Percentiles rank a stretch among this genome's conserved stretches.
phyloP scores from a whole-genome alignment of 371 early-diverging fungal genomes.

The Mucor ambiguus region DNA sequence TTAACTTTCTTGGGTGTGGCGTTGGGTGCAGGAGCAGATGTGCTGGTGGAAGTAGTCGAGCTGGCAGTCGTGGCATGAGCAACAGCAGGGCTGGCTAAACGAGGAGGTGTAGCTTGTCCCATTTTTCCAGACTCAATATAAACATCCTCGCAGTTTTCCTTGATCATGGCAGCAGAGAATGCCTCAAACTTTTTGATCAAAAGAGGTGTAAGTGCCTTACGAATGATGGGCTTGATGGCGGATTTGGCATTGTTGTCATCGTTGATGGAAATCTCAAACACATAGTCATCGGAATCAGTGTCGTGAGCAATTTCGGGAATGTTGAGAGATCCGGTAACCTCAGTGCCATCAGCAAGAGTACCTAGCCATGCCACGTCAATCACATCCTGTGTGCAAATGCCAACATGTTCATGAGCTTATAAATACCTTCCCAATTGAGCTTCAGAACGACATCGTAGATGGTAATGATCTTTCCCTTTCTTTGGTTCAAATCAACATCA shows the following conservation, averaged over 20 bases:
- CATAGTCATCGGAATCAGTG: slow-evolving; percentile 79
- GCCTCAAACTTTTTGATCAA: slow-evolving; percentile 64
- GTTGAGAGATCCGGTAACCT: slow-evolving; percentile 74
- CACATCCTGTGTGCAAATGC: no score
- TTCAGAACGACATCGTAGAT: slow-evolving; percentile 77
- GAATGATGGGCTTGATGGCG: slow-evolving; percentile 72
- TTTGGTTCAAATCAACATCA: slow-evolving; percentile 84
- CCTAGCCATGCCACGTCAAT: slow-evolving; percentile 37
- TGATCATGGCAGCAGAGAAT: slow-evolving; percentile 79
- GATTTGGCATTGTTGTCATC: slow-evolving; percentile 61
- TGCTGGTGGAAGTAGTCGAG: slow-evolving; percentile 23
- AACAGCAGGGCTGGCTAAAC: slow-evolving; percentile 25
- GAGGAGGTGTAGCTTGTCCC: slow-evolving; percentile 44
- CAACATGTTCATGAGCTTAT: slow-evolving; percentile 4
- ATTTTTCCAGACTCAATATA: slow-evolving; percentile 70
- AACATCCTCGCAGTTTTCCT: slow-evolving; percentile 86
- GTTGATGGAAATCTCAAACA: slow-evolving; percentile 79
- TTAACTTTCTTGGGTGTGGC: slow-evolving; percentile 44
- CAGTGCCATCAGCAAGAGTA: slow-evolving; percentile 62
- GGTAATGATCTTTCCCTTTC: slow-evolving; percentile 87
- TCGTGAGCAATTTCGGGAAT: slow-evolving; percentile 95
- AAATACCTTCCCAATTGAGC: slow-evolving; percentile 72
- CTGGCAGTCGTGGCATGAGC: slow-evolving; percentile 22
- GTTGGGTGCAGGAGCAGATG: slow-evolving; percentile 22
- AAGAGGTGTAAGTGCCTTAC: slow-evolving; percentile 64